Percentiles rank a stretch among this genome's conserved stretches.
Evolutionary conservation across 2,329 filamentous ascomycete genomes (phyloP).

Genomic region (Pseudophaeomoniella oleicola): DNA sequence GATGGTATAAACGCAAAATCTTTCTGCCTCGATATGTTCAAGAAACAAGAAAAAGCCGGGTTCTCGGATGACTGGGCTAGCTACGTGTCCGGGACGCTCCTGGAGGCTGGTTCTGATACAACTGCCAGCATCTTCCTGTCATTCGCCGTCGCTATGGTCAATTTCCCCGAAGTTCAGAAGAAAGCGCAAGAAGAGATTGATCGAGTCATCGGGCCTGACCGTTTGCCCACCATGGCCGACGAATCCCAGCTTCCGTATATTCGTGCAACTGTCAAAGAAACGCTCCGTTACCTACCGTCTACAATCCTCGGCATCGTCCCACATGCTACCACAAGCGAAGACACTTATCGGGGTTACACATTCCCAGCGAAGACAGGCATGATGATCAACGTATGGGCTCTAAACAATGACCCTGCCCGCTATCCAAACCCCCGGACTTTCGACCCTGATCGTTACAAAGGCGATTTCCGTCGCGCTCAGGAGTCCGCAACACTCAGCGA

Average conservation of each 20-base stretch:
- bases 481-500: constrained; percentile 18
- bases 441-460: constrained; percentile 14
- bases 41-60: constrained; percentile 6
- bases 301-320: constrained; percentile 9
- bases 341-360: constrained; percentile 9
- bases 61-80: constrained; percentile 8
- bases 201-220: constrained; percentile 30
- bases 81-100: constrained; percentile 20
- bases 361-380: constrained; percentile 10
- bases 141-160: constrained; percentile 35
- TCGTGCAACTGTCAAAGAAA: constrained; percentile 39
- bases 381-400: constrained; percentile 11
- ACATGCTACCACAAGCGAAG: constrained; percentile 9
- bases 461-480: constrained; percentile 14
- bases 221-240: constrained; percentile 36
- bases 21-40: constrained; percentile 8
- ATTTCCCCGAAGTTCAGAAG: constrained; percentile 29
- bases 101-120: constrained; percentile 30
- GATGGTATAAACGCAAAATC: not conserved
- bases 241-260: constrained; percentile 36
- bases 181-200: constrained; percentile 36
- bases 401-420: constrained; percentile 15
- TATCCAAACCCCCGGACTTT: constrained; percentile 16
- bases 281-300: constrained; percentile 38
- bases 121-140: constrained; percentile 25